Base-by-base conservation (phyloP, 2,329 filamentous ascomycete species). In the Bertia moriformis region DNA sequence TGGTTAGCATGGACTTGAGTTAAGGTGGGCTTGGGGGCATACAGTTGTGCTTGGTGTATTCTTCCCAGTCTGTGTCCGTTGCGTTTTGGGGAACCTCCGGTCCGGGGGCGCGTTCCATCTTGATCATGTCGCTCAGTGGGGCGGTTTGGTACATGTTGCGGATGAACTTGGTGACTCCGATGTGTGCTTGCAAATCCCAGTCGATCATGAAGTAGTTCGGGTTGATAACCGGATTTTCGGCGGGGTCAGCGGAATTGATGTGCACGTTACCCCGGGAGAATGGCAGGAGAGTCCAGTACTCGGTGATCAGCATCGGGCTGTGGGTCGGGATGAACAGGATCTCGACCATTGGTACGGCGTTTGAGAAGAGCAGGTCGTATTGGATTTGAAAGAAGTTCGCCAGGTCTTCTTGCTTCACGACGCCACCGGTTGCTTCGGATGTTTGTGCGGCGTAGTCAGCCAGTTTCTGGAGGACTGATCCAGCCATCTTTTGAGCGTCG, bases 291-390 rank as follows among this genome's bases (percentile, higher is more conserved):
- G 46, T 43, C 54, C 58, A 65, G 41, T 54, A 56, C 7, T 57
- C 49, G 1, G 62, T 58, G n/a, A 52, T n/a, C n/a, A n/a, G n/a
- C n/a, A n/a, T n/a, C n/a, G 49, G 14, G 62, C 48, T 3, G 55
- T 46, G 2, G 49, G 47, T 2, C 46, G 52, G 2, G 46, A 45
- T 55, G 0, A 53, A 49, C 36, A 72, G 48, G 1, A 66, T 53
- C 46, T 73, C 69, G 1, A 56, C 61, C 2, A 69, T 50, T 0
- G 68, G 63, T 1, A 67, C 56, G 13, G 56, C 51, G 18, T 36
- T 14, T 14, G 54, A 49, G 49, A 70, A 70, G 14, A 72, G 56
- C 7, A 71, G 51, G 38, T 65, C 57, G 43, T 69, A 56, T 48
- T 71, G 65, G 3, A 64, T 41, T 65, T 55, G 19, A 69, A 42